Evolutionary conservation across 495 filamentous ascomycete genomes (phyloP), one percentile per base, ranked within the genome.

Genomic region (Aspergillus baeticus): DNA sequence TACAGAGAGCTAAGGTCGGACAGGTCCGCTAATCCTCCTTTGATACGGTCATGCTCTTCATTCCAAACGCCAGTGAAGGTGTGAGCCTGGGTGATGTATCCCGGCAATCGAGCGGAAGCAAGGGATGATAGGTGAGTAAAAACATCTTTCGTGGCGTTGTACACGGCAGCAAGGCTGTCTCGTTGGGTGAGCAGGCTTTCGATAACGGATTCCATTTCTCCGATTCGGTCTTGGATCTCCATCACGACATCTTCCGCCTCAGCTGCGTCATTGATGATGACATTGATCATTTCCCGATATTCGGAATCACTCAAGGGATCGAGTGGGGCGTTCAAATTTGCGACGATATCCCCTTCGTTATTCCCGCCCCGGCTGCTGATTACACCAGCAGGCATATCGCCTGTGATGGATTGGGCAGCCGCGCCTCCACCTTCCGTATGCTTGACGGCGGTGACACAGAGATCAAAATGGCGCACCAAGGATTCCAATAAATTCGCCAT

Each of bases 391-490:
- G 84, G 84, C 59, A 83, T 80, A 58, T 87, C 81, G 3, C 80
- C 80, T 11, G 78, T 77, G 51, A 86, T 82, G 10, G 74, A 76
- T 33, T 84, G 78, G 36, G 82, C 77, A 6, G 90, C 91, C 15
- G 87, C 87, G 18, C 82, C 84, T 11, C 91, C 92, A 21, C 92
- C 94, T 75, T 98, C 92, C 2, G 93, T 96, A 56, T 93, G 88
- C 59, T 91, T 89, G 26, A 98, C 86, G 0, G 95, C 95, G 3
- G 85, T 92, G 18, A 94, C 90, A 64, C 94, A 98, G 52, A 95
- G 84, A 70, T 98, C 94, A 62, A 96, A 98, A 71, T 98, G 95
- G 13, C 78, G 78, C n/a, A 90, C 92, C 18, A 98, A 77, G 2
- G 87, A 88, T 60, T 93, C 84, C 1, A 98, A 79, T 18, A 89